Base-by-base conservation (phyloP, 1,284 basidiomycete species). In the Leccinum glutinopallens region DNA sequence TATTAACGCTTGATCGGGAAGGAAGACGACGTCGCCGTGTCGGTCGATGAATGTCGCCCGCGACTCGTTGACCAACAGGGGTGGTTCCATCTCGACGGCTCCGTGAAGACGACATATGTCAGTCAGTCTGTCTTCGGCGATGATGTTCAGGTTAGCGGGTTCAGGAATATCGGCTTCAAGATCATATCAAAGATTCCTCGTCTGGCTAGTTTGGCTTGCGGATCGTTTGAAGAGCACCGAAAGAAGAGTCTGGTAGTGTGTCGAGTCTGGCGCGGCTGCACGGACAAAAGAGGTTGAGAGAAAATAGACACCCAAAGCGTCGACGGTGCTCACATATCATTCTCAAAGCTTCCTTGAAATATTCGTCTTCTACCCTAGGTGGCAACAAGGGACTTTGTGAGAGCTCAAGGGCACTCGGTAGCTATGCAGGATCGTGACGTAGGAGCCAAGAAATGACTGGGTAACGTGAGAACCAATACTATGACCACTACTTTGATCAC, bases 101-200 rank as follows among this genome's bases (percentile, higher is more conserved):
- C 96, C 96, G 70, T 96, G 96, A 2, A 96, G 81, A 57, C 89
- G 87, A 75, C 97, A 96, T 13, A 96, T 87, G 7, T 87, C 80
- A 3, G 87, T 82, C 3, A 97, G 80, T 25, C 88, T 87, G 63
- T 94, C 90, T 66, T 90, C 83, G 4, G 96, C 92, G 3, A 92
- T 88, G 39, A 88, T 86, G 64, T 92, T 90, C 57, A 94, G 77
- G 1, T 88, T 83, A 2, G 89, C 84, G 72, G 95, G 89, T 68
- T 93, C 91, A 0, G 89, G 87, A 10, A 83, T 77, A 58, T 91
- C 87, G 4, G 84, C 80, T 56, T 90, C 87, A 49, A 85, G 82
- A 69, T 97, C 94, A 71, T 96, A 98, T 15, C 94, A 83, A 68
- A 90, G 90, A 49, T 90, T 87, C 32, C 91, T 85, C 3, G 88